Base-by-base conservation (phyloP, 495 filamentous ascomycete genomes). In the Saxophila tyrrhenica region DNA sequence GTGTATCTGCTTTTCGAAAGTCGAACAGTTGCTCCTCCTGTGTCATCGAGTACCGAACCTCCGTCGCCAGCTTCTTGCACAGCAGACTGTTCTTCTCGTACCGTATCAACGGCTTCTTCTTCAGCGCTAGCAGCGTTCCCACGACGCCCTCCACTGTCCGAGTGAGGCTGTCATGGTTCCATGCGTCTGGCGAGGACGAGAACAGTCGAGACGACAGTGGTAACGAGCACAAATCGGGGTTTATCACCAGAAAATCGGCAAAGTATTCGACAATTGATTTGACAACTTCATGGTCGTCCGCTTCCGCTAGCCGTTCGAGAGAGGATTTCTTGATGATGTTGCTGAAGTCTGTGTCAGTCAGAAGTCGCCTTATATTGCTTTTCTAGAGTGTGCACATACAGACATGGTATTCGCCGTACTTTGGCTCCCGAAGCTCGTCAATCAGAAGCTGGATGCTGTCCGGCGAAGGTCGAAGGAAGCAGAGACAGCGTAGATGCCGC, bases 1-100 rank as follows among this genome's bases (percentile, higher is more conserved):
- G 86, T 1, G 92, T 98, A 70, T 98, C 92, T 47, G 86, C 86
- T 65, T 86, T 90, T 65, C 91, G 77, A 69, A 98, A 98, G 68
- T 97, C 91, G 70, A 98, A 98, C 25, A 98, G 73, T 62, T 95
- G 89, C 60, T 97, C 92, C 70, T 98, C 92, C 65, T 98, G 91
- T 1, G 85, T 91, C 47, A 97, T 83, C 56, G 85, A 82, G 67
- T 97, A 97, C 58, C 89, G 79, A 43, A 95, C 82, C 64, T 98
- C 92, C 0, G 84, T 85, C 10, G 90, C 94, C 20, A 98, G 73
- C 66, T 97, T 97, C 69, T 91, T 91, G 0, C 89, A 86, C 61
- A 97, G 65, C 15, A 86, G 63, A 68, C 94, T 97, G 63, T 86
- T 95, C 71, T 86, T 95, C 66, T 92, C 87, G 66, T 94, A 98